phyloP scores from a whole-genome alignment of 495 filamentous ascomycete genomes.

The Aspergillus saccharolyticus region DNA sequence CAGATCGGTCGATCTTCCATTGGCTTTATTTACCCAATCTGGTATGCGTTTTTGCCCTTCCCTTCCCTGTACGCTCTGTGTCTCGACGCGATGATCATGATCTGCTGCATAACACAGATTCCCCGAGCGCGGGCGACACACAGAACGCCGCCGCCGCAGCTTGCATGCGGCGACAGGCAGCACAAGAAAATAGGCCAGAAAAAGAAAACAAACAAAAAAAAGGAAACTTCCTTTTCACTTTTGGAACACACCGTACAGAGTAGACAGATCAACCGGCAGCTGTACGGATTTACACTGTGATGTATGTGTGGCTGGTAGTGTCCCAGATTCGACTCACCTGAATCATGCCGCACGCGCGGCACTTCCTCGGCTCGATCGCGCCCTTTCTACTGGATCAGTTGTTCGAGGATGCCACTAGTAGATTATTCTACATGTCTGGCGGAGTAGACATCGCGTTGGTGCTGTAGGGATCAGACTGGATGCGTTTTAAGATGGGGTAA shows the following conservation, averaged over 20 bases:
- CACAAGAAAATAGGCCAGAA: too few relatives aligned
- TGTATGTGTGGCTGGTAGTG: background rate
- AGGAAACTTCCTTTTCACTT: too few relatives aligned
- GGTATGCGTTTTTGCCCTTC: constrained; percentile 7
- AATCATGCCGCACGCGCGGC: background rate
- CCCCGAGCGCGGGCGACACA: background rate
- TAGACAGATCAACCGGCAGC: background rate
- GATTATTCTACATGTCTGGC: background rate
- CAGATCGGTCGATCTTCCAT: constrained; percentile 16
- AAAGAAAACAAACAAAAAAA: too few relatives aligned
- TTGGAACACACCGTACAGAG: too few relatives aligned
- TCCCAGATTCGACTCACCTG: background rate
- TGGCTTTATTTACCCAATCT: background rate
- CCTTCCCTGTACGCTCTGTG: background rate
- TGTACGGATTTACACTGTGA: background rate
- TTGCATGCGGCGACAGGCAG: background rate
- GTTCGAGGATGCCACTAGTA: too few relatives aligned
- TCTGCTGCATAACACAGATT: constrained; percentile 6
- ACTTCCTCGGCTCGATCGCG: background rate
- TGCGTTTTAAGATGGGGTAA: background rate
- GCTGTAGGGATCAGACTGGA: background rate
- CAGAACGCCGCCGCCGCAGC: constrained; percentile 1
- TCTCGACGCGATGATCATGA: too few relatives aligned
- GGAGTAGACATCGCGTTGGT: background rate
- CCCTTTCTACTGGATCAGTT: background rate